A percentile compares a stretch with the other conserved stretches of the same genome.
Evolutionary conservation across 176 grass and related monocot species (phyloP).

Genomic region (Zizania latifolia): DNA sequence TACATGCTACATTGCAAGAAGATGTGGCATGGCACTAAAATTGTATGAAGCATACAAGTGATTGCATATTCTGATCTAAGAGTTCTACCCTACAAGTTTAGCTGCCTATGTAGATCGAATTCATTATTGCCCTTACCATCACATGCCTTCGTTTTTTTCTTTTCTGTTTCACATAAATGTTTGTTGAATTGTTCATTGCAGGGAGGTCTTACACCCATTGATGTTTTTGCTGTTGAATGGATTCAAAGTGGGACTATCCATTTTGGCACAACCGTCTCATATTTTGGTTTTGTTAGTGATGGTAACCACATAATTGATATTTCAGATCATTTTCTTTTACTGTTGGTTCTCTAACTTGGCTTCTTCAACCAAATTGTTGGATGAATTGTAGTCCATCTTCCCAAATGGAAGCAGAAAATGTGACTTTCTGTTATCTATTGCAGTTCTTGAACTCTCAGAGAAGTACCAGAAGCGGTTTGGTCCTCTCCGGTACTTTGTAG

Average conservation of each 20-base stretch:
- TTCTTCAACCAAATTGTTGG: conserved; percentile 24
- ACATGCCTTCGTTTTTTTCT: background rate
- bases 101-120: background rate
- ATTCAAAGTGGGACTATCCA: conserved; percentile 79
- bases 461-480: conserved; percentile 95
- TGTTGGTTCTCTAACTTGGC: conserved; percentile 19
- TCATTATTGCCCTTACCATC: background rate
- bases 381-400: background rate
- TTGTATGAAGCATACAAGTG: background rate
- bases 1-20: background rate
- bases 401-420: background rate
- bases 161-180: conserved; percentile 6
- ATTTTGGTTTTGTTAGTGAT: conserved; percentile 98
- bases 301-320: conserved; percentile 52
- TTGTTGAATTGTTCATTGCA: conserved; percentile 33
- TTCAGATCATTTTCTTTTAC: background rate
- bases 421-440: conserved; percentile 38
- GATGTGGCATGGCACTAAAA: background rate
- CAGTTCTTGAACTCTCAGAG: conserved; percentile 94
- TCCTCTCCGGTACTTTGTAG: conserved; percentile 89
- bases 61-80: conserved; percentile 22
- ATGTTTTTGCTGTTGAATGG: conserved; percentile 95
- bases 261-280: conserved; percentile 93
- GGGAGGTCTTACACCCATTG: conserved; percentile 88
- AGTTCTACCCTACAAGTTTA: background rate